These are phyloP conservation scores for Alternaria viburni DNA, from an alignment of 2,329 filamentous ascomycete species.

Conservation along the genomic window DNA sequence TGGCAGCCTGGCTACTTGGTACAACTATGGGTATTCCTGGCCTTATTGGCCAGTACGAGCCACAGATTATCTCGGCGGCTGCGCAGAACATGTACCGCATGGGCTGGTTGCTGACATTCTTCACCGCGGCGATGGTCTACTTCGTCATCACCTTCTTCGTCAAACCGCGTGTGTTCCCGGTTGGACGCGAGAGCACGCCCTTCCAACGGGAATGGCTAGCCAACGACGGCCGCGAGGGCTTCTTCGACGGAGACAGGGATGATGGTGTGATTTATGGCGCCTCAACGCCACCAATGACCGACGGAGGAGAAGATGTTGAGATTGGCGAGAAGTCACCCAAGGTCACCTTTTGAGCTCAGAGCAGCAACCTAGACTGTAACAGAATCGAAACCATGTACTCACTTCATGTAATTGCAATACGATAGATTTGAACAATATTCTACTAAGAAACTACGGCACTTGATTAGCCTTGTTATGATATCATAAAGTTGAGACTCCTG, in stretches of 20 bases:
- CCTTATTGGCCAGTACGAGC: constrained; percentile 38
- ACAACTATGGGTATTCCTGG: constrained; percentile 46
- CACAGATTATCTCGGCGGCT: constrained; percentile 40
- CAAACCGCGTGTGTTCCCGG: constrained; percentile 26
- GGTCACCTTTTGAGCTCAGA: constrained; percentile 1
- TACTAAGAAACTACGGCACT: not conserved
- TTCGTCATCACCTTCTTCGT: constrained; percentile 23
- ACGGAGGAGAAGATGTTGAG: constrained; percentile 15
- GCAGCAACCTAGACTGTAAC: not conserved
- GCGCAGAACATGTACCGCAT: constrained; percentile 47
- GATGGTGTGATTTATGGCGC: constrained; percentile 15
- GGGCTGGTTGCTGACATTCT: constrained; percentile 43
- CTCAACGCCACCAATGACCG: constrained; percentile 19
- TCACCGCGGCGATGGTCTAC: constrained; percentile 37
- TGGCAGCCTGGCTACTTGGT: constrained; percentile 36
- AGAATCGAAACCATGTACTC: not conserved
- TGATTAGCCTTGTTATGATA: too few relatives aligned
- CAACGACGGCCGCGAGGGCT: constrained; percentile 36
- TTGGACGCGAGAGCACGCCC: constrained; percentile 24
- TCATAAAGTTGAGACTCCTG: not conserved
- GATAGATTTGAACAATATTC: not conserved
- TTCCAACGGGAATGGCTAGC: constrained; percentile 28
- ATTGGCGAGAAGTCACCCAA: constrained; percentile 17
- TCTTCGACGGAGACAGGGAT: constrained; percentile 38
- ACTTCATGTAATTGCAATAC: not conserved